Percentiles rank a stretch among this genome's conserved stretches.
These are phyloP conservation scores for Serendipita sp. DNA, from an alignment of 1,284 basidiomycete genomes.

Conservation along the genomic window DNA sequence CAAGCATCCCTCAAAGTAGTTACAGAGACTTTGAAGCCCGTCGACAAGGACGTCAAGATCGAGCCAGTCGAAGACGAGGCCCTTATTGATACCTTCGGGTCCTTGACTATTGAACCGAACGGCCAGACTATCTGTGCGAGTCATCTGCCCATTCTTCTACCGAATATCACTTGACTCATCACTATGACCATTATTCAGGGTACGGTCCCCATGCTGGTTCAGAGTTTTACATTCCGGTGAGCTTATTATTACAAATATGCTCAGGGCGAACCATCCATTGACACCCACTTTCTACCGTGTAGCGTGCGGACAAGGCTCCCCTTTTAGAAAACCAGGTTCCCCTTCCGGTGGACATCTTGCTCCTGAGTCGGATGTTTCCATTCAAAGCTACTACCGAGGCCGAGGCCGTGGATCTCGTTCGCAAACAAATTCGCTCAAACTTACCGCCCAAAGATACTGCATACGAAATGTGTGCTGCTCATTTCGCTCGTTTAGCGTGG, in stretches of 20 bases:
- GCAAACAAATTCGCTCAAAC: background rate
- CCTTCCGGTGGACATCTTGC: background rate
- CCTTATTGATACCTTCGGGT: slow-evolving; percentile 3
- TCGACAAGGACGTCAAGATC: background rate
- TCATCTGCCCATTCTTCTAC: background rate
- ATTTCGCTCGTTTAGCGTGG: background rate
- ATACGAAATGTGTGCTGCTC: background rate
- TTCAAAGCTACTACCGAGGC: background rate
- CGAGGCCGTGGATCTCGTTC: background rate
- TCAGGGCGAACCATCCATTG: background rate
- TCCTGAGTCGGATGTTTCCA: background rate
- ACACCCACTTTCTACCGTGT: background rate
- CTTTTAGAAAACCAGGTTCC: background rate
- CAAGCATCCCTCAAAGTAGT: slow-evolving; percentile 21
- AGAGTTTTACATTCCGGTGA: slow-evolving; percentile 4
- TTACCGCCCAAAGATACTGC: background rate
- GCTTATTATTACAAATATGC: background rate
- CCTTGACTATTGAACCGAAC: background rate
- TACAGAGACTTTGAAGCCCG: background rate
- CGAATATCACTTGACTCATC: background rate
- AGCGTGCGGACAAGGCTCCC: background rate
- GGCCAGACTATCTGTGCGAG: slow-evolving; percentile 4
- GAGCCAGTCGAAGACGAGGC: background rate
- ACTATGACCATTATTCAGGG: background rate
- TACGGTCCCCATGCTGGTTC: slow-evolving; percentile 3